Base-by-base conservation (phyloP, 1,284 basidiomycete species). In the Ustilago tritici region DNA sequence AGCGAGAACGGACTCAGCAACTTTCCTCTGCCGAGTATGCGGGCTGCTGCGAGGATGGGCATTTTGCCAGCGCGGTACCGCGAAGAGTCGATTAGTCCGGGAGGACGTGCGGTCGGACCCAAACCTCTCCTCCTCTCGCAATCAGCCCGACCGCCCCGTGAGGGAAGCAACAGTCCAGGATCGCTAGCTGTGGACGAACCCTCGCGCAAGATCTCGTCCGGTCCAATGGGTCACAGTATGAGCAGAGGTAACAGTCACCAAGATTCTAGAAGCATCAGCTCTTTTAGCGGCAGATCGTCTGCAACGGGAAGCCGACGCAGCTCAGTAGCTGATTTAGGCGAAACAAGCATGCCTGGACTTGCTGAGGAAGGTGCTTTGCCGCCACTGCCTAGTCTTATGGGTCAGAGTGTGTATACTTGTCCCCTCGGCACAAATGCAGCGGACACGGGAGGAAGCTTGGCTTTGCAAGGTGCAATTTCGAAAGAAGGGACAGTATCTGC, bases 161-260 rank as follows among this genome's bases (percentile, higher is more conserved):
- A 82, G 28, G 67, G 66, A 11, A 82, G 76, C 49, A 62, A 54
- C 31, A 53, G 63, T 19, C 56, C 67, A 2, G 38, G 34, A 0
- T 61, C 67, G 32, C 57, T 62, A 0, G 38, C 56, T 14, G 65
- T 64, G 5, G 81, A 82, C n/a, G 71, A 75, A 31, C 67, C 70
- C 4, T 79, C 74, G 19, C 70, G 81, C 11, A 82, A 81, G 52
- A 55, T 82, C 11, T 82, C 81, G 3, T 80, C 77, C 8, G 81
- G 81, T 3, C 81, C 81, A 0, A 66, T 82, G 69, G 80, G 71
- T 0, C 74, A 74, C 15, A 66, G 65, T 61, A 68, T 65, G 62
- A 76, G 66, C 47, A 52, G 62, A 5, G 65, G 66, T 1, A 68
- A 55, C 40, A 67, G 68, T 47, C 52, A 64, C 11, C 71, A 68